These are phyloP conservation scores for Kwoniella shandongensis DNA, from an alignment of 768 basidiomycete species.

Conservation along the genomic window DNA sequence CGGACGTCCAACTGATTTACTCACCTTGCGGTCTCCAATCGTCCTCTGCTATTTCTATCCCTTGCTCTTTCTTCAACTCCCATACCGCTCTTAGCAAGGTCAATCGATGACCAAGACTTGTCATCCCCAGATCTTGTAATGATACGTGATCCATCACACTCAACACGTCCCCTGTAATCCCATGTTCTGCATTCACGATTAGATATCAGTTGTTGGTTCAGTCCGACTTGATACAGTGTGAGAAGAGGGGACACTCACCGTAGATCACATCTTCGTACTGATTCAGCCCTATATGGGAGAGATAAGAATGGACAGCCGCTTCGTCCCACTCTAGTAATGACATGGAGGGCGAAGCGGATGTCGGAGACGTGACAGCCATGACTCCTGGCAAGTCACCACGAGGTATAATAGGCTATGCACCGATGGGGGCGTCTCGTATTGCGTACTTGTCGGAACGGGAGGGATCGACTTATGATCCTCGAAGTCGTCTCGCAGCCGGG, in stretches of 20 bases:
- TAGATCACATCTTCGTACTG: conserved; percentile 81
- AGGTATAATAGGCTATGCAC: no score
- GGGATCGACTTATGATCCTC: no score
- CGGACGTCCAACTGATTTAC: no score
- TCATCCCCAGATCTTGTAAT: conserved; percentile 80
- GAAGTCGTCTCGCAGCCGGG: no score
- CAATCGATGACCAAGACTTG: conserved; percentile 87
- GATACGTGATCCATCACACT: conserved; percentile 77
- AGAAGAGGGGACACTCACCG: conserved; percentile 59
- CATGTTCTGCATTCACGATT: no score
- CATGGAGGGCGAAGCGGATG: conserved; percentile 27
- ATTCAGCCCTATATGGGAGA: conserved; percentile 72
- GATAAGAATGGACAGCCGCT: conserved; percentile 68
- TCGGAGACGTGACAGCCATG: conserved; percentile 37
- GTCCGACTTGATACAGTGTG: background rate
- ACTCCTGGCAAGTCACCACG: background rate
- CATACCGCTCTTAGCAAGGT: conserved; percentile 91
- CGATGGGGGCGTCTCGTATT: no score
- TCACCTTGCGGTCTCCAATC: conserved; percentile 48
- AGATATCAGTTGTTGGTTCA: no score
- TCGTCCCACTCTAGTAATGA: conserved; percentile 55
- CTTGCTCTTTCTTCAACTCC: conserved; percentile 77
- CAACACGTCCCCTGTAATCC: conserved; percentile 86
- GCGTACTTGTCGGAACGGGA: no score
- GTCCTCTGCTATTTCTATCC: conserved; percentile 57